Evolutionary conservation across 305 asterid genomes (phyloP).

Genomic region (Fraxinus sp.): DNA sequence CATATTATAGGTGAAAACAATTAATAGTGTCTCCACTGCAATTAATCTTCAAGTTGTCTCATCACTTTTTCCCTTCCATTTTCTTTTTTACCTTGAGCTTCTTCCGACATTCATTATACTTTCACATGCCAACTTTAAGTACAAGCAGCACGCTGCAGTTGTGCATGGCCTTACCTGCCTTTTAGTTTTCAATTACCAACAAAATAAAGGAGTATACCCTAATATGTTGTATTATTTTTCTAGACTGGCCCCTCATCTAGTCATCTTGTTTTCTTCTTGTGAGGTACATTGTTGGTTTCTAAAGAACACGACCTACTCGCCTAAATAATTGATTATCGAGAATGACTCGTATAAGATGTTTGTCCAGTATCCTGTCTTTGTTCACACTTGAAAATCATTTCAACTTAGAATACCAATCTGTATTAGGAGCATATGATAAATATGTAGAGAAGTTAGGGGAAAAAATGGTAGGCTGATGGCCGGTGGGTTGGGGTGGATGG

Average conservation of each 20-base stretch:
- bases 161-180: conserved; percentile 14
- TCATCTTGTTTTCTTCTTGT: background rate
- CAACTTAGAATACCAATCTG: conserved; percentile 1
- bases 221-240: background rate
- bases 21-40: background rate
- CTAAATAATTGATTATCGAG: background rate
- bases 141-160: conserved; percentile 25
- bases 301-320: background rate
- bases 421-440: conserved; percentile 19
- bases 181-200: background rate
- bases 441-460: background rate
- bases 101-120: conserved; percentile 30
- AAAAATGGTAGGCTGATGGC: background rate
- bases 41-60: background rate
- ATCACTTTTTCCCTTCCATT: background rate
- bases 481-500: conserved; percentile 13
- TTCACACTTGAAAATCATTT: background rate
- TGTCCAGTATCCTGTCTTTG: background rate
- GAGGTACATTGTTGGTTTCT: background rate
- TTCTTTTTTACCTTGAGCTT: background rate
- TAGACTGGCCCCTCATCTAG: conserved; percentile 27
- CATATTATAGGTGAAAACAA: background rate
- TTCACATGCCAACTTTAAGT: conserved; percentile 34
- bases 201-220: background rate
- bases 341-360: background rate